These are phyloP conservation scores for Aspergillus alliaceus DNA, from an alignment of 2,329 filamentous ascomycete genomes.

Conservation along the genomic window DNA sequence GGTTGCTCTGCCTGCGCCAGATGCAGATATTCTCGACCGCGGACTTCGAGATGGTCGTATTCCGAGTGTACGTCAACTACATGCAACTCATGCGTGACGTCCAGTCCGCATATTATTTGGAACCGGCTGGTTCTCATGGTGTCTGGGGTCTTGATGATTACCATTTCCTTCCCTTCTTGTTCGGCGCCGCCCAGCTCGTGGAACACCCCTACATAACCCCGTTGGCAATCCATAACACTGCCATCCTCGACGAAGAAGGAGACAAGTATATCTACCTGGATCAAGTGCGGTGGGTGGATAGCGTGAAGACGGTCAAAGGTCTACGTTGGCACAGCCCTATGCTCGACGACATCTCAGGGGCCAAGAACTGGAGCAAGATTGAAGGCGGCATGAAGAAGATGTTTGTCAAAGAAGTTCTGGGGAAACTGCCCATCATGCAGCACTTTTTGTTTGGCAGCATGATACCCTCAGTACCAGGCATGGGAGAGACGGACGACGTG, in stretches of 20 bases:
- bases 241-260: conserved; percentile 82
- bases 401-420: conserved; percentile 90
- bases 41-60: conserved; percentile 73
- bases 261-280: conserved; percentile 86
- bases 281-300: conserved; percentile 92
- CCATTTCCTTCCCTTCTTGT: conserved; percentile 92
- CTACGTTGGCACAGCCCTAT: conserved; percentile 96
- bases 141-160: conserved; percentile 99
- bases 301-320: conserved; percentile 92
- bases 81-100: conserved; percentile 82
- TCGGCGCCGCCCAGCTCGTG: conserved; percentile 86
- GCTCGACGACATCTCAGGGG: conserved; percentile 94
- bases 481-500: conserved; percentile 59
- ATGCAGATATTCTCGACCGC: conserved; percentile 62
- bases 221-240: conserved; percentile 79
- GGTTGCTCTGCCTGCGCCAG: conserved; percentile 91
- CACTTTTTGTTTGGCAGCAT: conserved; percentile 93
- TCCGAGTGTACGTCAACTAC: conserved; percentile 80
- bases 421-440: conserved; percentile 96
- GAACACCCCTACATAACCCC: conserved; percentile 80
- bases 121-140: conserved; percentile 93
- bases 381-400: conserved; percentile 94
- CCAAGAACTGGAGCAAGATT: conserved; percentile 87
- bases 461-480: conserved; percentile 75
- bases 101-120: conserved; percentile 92